phyloP scores from a whole-genome alignment of 225 moss, liverwort and hornwort genomes.

The Sphagnum tenellum region DNA sequence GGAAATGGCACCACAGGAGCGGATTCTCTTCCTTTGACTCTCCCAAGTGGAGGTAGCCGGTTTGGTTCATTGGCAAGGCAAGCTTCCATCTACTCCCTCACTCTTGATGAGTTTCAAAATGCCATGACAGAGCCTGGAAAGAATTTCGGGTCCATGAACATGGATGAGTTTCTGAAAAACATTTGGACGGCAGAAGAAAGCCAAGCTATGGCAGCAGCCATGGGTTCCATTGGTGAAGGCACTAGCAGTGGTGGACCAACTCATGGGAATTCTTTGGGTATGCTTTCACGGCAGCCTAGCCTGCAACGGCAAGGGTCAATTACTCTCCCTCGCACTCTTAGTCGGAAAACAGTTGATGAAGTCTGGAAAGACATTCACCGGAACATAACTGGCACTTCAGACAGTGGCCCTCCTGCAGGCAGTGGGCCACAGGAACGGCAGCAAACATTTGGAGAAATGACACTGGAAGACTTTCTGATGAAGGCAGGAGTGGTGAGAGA shows the following conservation, averaged over 20 bases:
- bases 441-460: conserved; percentile 76
- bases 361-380: conserved; percentile 87
- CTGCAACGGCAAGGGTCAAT: conserved; percentile 35
- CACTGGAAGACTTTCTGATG: conserved; percentile 87
- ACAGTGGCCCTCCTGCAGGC: conserved; percentile 19
- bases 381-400: conserved; percentile 26
- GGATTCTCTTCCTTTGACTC: conserved; percentile 11
- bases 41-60: conserved; percentile 46
- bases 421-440: conserved; percentile 29
- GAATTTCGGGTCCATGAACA: conserved; percentile 94
- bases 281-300: conserved; percentile 50
- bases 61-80: conserved; percentile 66
- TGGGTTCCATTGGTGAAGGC: conserved; percentile 33
- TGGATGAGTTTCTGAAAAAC: conserved; percentile 91
- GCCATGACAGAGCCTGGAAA: conserved; percentile 61
- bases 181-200: conserved; percentile 89
- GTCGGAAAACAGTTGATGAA: conserved; percentile 94
- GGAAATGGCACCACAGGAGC: conserved; percentile 15
- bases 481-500: conserved; percentile 89
- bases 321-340: conserved; percentile 51
- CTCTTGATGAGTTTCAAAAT: conserved; percentile 78
- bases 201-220: conserved; percentile 79
- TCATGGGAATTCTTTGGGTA: conserved; percentile 2
- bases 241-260: conserved; percentile 5
- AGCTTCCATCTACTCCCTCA: conserved; percentile 83